A percentile compares a stretch with the other conserved stretches of the same genome.
Conservation (phyloP, 208 protist species). For the Crithidia fasciculata region DNA sequence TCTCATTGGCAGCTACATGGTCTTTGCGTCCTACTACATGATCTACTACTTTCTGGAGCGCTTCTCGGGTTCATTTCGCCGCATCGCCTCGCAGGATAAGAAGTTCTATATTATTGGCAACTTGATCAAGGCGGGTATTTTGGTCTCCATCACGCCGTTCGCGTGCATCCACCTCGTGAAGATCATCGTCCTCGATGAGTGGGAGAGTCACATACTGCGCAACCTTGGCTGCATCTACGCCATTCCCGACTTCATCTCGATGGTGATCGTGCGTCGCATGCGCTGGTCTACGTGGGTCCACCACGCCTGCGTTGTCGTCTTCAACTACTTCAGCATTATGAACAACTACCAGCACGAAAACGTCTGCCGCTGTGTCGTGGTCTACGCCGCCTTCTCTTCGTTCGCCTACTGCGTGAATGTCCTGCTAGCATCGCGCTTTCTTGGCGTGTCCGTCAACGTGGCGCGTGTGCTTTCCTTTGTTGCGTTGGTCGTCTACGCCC, state of each 20-base stretch:
- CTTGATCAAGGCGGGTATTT: constrained; percentile 88
- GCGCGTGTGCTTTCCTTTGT: constrained; percentile 77
- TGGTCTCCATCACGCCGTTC: constrained; percentile 90
- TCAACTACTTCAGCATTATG: constrained; percentile 91
- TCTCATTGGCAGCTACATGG: constrained; percentile 86
- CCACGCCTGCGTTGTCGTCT: constrained; percentile 88
- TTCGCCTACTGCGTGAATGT: constrained; percentile 94
- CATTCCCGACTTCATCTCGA: constrained; percentile 92
- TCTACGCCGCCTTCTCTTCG: constrained; percentile 92
- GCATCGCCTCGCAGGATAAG: constrained; percentile 87
- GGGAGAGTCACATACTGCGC: constrained; percentile 84
- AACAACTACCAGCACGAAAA: constrained; percentile 91
- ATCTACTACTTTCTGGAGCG: constrained; percentile 89
- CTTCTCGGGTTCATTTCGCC: constrained; percentile 73
- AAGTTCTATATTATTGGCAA: constrained; percentile 94
- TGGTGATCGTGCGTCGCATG: constrained; percentile 92
- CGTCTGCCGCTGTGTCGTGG: constrained; percentile 88
- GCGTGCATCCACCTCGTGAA: constrained; percentile 76
- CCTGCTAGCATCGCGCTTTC: constrained; percentile 91
- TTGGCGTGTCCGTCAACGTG: constrained; percentile 63
- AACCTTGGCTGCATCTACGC: constrained; percentile 94
- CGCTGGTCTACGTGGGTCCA: constrained; percentile 90
- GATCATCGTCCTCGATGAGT: constrained; percentile 86
- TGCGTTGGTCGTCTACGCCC: constrained; percentile 83
- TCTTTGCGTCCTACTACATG: constrained; percentile 90